phyloP scores from a whole-genome alignment of 2,329 filamentous ascomycete species.

The Coniosporium tulheliwenetii region DNA sequence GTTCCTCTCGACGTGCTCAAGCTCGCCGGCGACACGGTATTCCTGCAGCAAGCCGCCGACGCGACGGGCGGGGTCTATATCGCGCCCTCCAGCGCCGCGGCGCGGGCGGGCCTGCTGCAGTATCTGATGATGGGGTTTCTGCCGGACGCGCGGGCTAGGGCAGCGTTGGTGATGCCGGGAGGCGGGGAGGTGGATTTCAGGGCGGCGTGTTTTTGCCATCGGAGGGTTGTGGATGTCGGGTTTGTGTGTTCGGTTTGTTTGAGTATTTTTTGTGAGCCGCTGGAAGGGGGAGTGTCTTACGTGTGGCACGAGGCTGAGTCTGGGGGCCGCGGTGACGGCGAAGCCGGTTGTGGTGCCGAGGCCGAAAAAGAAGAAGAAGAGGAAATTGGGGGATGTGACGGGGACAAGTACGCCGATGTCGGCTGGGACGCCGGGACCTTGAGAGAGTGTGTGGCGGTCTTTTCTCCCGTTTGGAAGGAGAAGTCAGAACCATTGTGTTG shows the following conservation, averaged over 20 bases:
- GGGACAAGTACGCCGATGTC: conserved; percentile 12
- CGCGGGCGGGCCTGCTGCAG: conserved; percentile 52
- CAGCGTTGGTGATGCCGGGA: conserved; percentile 60
- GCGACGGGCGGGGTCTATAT: conserved; percentile 57
- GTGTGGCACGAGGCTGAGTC: conserved; percentile 62
- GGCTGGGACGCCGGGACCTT: conserved; percentile 13
- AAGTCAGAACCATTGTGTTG: no score
- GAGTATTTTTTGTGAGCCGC: conserved; percentile 42
- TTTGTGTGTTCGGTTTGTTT: conserved; percentile 95
- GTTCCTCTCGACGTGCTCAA: conserved; percentile 90
- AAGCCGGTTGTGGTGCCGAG: conserved; percentile 61
- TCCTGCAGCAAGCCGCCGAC: conserved; percentile 80
- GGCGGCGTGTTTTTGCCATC: conserved; percentile 96
- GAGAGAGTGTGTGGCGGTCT: neutral
- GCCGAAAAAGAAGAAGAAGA: conserved; percentile 59
- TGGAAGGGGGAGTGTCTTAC: conserved; percentile 58
- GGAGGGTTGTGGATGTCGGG: conserved; percentile 76
- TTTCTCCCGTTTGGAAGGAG: no score
- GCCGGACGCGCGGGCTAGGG: conserved; percentile 49
- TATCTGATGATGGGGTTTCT: conserved; percentile 91
- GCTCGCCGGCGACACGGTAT: conserved; percentile 71
- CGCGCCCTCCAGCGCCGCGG: conserved; percentile 32
- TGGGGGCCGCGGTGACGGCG: conserved; percentile 54
- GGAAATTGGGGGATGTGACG: conserved; percentile 31
- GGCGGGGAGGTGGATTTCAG: conserved; percentile 86